These are phyloP conservation scores for Tremella yokohamensis DNA, from an alignment of 768 basidiomycete genomes.

Conservation along the genomic window DNA sequence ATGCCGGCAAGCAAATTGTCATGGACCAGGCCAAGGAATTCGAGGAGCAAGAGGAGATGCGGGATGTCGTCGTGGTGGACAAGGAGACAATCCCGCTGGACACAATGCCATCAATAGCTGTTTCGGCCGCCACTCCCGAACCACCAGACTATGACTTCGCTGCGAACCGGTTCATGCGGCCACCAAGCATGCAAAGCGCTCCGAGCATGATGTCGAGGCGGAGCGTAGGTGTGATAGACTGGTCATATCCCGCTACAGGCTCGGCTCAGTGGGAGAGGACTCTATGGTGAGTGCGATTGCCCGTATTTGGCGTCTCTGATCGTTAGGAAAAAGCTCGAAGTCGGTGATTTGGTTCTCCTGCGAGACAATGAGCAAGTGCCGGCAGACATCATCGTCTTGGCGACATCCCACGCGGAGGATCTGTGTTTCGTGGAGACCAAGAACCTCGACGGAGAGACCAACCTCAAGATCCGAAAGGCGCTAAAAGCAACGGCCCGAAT, in stretches of 20 bases:
- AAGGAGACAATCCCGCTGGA: slow-evolving; percentile 54
- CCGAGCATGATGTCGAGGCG: slow-evolving; percentile 34
- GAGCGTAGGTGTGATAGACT: slow-evolving; percentile 75
- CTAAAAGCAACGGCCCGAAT: slow-evolving; percentile 72
- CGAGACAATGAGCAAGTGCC: slow-evolving; percentile 94
- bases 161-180: slow-evolving; percentile 52
- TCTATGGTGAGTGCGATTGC: slow-evolving; percentile 57
- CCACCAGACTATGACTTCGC: slow-evolving; percentile 61
- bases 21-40: slow-evolving; percentile 53
- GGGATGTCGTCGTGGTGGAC: slow-evolving; percentile 12
- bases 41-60: slow-evolving; percentile 26
- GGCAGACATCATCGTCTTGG: slow-evolving; percentile 87
- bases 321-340: slow-evolving; percentile 84
- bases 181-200: slow-evolving; percentile 14
- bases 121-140: not conserved
- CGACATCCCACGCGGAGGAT: slow-evolving; percentile 85
- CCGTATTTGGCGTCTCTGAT: not conserved
- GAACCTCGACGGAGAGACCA: slow-evolving; percentile 96
- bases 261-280: slow-evolving; percentile 88
- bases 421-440: slow-evolving; percentile 96
- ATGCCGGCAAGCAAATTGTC: slow-evolving; percentile 62
- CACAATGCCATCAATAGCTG: slow-evolving; percentile 59
- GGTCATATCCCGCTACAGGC: slow-evolving; percentile 64
- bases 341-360: slow-evolving; percentile 89
- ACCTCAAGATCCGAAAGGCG: slow-evolving; percentile 79